phyloP scores from a whole-genome alignment of 2,329 filamentous ascomycete species.

The Lasiodiplodia citricola region DNA sequence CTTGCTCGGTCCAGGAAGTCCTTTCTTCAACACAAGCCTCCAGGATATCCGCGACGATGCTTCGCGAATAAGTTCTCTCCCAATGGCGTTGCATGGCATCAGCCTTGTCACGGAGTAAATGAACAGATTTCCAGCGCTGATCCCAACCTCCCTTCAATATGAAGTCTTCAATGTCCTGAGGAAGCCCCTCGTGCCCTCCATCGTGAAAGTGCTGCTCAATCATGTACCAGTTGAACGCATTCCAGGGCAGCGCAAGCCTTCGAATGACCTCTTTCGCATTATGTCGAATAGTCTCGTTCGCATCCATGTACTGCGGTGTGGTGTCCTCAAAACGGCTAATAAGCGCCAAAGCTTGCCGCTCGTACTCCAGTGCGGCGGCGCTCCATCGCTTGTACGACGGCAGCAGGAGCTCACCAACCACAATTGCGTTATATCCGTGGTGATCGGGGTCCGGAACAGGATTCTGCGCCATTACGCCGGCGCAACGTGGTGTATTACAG shows the following conservation, averaged over 20 bases:
- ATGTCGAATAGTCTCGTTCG: no score
- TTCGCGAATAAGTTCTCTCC: no score
- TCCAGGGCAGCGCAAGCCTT: neutral
- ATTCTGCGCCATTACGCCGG: neutral
- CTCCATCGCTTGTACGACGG: neutral
- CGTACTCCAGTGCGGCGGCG: neutral
- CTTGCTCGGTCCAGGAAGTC: neutral
- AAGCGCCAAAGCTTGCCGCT: neutral
- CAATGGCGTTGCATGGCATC: no score
- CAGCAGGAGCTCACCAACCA: neutral
- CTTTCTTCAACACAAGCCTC: neutral
- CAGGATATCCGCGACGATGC: neutral
- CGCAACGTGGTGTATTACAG: no score
- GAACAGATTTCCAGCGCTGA: no score
- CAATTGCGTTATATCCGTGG: neutral
- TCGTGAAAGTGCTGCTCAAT: neutral
- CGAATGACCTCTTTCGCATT: neutral
- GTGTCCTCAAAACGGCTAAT: neutral
- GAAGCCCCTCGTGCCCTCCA: no score
- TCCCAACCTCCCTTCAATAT: neutral
- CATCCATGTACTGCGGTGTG: neutral
- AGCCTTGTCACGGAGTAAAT: no score
- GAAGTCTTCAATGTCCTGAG: neutral
- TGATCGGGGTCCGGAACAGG: neutral
- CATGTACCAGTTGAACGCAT: neutral